Evolutionary conservation across 768 basidiomycete genomes (phyloP).

Genomic region (Rhodotorula sphaerocarpa): DNA sequence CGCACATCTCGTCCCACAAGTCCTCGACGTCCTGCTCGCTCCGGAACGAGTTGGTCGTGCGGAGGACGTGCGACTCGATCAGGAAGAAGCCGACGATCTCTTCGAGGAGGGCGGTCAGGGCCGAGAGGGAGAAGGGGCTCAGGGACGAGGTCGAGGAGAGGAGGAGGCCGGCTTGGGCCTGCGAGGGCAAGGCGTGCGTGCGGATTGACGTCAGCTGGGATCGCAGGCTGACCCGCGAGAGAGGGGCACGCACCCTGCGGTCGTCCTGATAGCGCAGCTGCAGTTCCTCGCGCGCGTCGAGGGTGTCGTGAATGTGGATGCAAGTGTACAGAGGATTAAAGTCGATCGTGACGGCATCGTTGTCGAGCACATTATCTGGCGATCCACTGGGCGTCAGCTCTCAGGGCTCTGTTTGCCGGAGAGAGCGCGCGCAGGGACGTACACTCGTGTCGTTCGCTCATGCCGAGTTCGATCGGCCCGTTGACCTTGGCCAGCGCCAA

Average conservation of each 20-base stretch:
- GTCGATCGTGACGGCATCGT: slow-evolving; percentile 76
- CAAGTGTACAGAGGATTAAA: slow-evolving; percentile 93
- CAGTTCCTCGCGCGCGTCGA: slow-evolving; percentile 82
- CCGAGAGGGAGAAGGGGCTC: slow-evolving; percentile 41
- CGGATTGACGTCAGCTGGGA: neutral
- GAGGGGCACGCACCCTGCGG: slow-evolving; percentile 57
- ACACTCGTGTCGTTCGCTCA: slow-evolving; percentile 92
- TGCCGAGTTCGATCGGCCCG: slow-evolving; percentile 65
- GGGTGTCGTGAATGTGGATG: slow-evolving; percentile 87
- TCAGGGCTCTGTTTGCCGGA: neutral
- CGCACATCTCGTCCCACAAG: slow-evolving; percentile 80
- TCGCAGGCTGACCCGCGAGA: too few relatives aligned
- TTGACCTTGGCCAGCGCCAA: slow-evolving; percentile 67
- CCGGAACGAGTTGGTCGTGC: slow-evolving; percentile 76
- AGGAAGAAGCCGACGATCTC: slow-evolving; percentile 98
- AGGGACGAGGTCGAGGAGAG: slow-evolving; percentile 51
- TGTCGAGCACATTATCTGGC: slow-evolving; percentile 81
- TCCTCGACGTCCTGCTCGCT: slow-evolving; percentile 84
- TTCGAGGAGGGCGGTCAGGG: slow-evolving; percentile 70
- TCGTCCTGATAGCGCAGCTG: slow-evolving; percentile 94
- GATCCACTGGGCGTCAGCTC: neutral
- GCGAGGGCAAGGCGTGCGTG: slow-evolving; percentile 1
- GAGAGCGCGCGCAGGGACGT: slow-evolving; percentile 43
- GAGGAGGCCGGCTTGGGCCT: slow-evolving; percentile 97
- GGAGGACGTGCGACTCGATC: slow-evolving; percentile 82